Evolutionary conservation across 2,329 filamentous ascomycete genomes (phyloP).

Genomic region (Acarospora socialis): DNA sequence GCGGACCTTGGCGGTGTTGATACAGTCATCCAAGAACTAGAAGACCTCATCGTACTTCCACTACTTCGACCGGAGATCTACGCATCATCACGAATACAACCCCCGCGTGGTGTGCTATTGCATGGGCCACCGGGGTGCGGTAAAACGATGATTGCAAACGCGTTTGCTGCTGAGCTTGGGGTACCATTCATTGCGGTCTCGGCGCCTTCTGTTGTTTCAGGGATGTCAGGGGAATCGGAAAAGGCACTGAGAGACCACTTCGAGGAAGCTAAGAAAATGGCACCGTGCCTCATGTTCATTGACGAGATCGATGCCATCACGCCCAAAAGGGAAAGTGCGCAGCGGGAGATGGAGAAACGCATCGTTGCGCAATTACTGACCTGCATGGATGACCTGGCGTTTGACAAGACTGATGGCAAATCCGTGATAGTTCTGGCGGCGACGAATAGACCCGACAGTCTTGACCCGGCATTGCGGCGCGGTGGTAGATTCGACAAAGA

Average conservation of each 20-base stretch:
- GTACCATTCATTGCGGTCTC: constrained; percentile 72
- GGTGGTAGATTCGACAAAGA: constrained; percentile 69
- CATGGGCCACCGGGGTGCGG: constrained; percentile 77
- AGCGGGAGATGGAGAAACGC: constrained; percentile 78
- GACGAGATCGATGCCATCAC: constrained; percentile 88
- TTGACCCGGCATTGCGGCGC: constrained; percentile 64
- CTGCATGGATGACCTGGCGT: constrained; percentile 70
- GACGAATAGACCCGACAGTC: constrained; percentile 72
- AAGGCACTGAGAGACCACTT: constrained; percentile 75
- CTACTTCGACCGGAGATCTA: constrained; percentile 56
- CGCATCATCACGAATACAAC: constrained; percentile 48
- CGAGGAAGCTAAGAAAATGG: constrained; percentile 72
- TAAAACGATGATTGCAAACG: constrained; percentile 72
- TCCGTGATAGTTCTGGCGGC: constrained; percentile 83
- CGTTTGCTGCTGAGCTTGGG: constrained; percentile 59
- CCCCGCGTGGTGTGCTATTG: constrained; percentile 60
- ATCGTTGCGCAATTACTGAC: constrained; percentile 71
- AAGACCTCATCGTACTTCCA: constrained; percentile 58
- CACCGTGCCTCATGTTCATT: constrained; percentile 81
- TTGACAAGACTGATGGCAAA: constrained; percentile 57
- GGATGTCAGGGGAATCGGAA: constrained; percentile 81
- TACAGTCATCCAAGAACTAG: constrained; percentile 52
- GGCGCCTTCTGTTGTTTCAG: constrained; percentile 65
- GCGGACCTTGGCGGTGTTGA: constrained; percentile 66
- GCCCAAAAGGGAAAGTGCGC: constrained; percentile 67